A percentile compares a stretch with the other conserved stretches of the same genome.
Evolutionary conservation across 2,329 filamentous ascomycete genomes (phyloP).

Genomic region (Hirsutella rhossiliensis): DNA sequence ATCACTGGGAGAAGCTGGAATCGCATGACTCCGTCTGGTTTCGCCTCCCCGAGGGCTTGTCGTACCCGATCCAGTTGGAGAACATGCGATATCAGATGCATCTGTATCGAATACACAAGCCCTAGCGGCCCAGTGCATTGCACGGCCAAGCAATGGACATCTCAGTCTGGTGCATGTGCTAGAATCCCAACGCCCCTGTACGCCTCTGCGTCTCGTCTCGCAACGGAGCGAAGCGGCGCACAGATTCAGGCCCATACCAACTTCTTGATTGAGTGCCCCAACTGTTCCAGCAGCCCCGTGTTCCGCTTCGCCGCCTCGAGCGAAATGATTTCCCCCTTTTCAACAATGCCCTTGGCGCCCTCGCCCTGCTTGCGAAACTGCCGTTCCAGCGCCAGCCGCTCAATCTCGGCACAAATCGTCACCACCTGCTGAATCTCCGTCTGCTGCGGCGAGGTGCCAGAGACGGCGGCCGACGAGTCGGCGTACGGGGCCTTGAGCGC

Average conservation of each 20-base stretch:
- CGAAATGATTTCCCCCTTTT: constrained; percentile 63
- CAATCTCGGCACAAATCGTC: constrained; percentile 65
- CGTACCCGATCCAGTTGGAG: constrained; percentile 77
- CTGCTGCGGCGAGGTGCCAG: constrained; percentile 32
- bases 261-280: constrained; percentile 86
- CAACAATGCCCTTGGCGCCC: constrained; percentile 34
- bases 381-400: constrained; percentile 46
- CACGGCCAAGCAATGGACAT: not conserved
- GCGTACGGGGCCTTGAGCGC: constrained; percentile 44
- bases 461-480: constrained; percentile 41
- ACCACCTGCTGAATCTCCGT: constrained; percentile 45
- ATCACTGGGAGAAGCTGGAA: constrained; percentile 61
- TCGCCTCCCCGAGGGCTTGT: constrained; percentile 51
- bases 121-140: not conserved
- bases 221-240: too few species aligned
- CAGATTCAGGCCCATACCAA: constrained; percentile 61
- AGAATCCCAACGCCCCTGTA: too few species aligned
- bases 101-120: constrained; percentile 45
- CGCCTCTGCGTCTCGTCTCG: too few species aligned
- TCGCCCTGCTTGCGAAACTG: constrained; percentile 29
- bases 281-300: constrained; percentile 74
- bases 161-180: not conserved
- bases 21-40: constrained; percentile 79
- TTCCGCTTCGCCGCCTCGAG: constrained; percentile 75
- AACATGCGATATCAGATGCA: constrained; percentile 95